phyloP scores from a whole-genome alignment of 495 filamentous ascomycete genomes.

The Collariella sp. region DNA sequence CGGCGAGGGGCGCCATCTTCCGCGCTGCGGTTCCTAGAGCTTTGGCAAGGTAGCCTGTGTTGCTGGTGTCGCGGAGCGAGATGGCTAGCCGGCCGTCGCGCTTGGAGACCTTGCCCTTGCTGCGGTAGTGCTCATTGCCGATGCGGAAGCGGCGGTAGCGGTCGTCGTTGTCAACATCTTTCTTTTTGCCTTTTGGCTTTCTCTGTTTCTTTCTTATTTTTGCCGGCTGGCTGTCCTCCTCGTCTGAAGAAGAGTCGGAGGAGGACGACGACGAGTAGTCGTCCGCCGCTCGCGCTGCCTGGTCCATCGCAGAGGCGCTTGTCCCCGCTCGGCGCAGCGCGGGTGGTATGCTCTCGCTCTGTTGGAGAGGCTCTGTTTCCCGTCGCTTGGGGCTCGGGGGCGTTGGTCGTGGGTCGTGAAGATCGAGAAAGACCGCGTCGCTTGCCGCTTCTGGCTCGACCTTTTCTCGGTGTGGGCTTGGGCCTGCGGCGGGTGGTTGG shows the following conservation, averaged over 20 bases:
- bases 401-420: conserved; percentile 2
- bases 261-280: conserved; percentile 10
- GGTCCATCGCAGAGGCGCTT: conserved; percentile 17
- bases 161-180: conserved; percentile 20
- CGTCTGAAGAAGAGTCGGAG: conserved; percentile 24
- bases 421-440: neutral
- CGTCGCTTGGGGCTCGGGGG: conserved; percentile 13
- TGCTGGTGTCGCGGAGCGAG: conserved; percentile 57
- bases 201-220: neutral
- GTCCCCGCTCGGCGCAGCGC: conserved; percentile 25
- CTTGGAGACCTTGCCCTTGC: conserved; percentile 56
- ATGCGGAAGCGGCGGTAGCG: conserved; percentile 43
- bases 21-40: conserved; percentile 52
- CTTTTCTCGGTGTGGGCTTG: neutral
- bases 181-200: conserved; percentile 7
- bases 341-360: conserved; percentile 1
- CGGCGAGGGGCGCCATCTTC: conserved; percentile 25
- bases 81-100: conserved; percentile 63
- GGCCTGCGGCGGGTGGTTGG: neutral
- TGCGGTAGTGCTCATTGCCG: conserved; percentile 55
- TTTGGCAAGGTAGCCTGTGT: conserved; percentile 58
- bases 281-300: neutral
- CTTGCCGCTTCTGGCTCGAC: neutral
- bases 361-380: conserved; percentile 14
- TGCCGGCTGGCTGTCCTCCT: conserved; percentile 5